Base-by-base conservation (phyloP, 257 asterid genomes). In the Gentiana straminea region DNA sequence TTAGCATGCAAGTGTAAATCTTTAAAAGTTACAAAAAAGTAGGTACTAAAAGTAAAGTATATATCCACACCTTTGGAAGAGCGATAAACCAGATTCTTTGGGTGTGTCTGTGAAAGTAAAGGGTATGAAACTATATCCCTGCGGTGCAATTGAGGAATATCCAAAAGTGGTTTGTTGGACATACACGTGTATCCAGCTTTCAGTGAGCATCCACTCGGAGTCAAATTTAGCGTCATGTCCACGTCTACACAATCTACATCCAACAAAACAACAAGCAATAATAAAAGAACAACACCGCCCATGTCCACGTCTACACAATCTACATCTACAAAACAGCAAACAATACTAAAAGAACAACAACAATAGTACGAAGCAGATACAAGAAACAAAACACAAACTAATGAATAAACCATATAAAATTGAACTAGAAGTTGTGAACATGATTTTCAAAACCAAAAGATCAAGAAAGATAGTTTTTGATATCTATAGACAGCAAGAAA, bases 1-100 rank as follows among this genome's bases (percentile, higher is more conserved):
- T 51, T 24, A 1, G 12, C 33, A 44, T 41, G 33, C 35, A 38
- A 5, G 46, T 0, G 46, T 41, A 41, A 41, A 3, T 41, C 49
- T 35, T 38, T 12, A 8, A 7, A 4, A 32, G 50, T n/a, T 24
- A 33, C 6, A 13, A 8, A 12, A 60, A 35, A 10, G 38, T 4
- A 35, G 41, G 2, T 57, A 33, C 32, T 54, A 45, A 36, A 55
- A 34, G 43, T 13, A 39, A 0, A 48, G 39, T 51, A 9, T 55
- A 33, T 32, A 66, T 32, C 50, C 74, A 68, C 61, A 87, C 94
- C 94, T 64, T 67, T 66, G 51, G 68, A 60, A 7, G 64, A 54
- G 59, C 48, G 13, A n/a, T 65, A 33, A 33, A 65, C 52, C 52
- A 53, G 57, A 54, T 57, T 52, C 7, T 10, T 62, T 71, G 55